These are phyloP conservation scores for Xylariales sp. DNA, from an alignment of 2,329 filamentous ascomycete genomes.

Conservation along the genomic window DNA sequence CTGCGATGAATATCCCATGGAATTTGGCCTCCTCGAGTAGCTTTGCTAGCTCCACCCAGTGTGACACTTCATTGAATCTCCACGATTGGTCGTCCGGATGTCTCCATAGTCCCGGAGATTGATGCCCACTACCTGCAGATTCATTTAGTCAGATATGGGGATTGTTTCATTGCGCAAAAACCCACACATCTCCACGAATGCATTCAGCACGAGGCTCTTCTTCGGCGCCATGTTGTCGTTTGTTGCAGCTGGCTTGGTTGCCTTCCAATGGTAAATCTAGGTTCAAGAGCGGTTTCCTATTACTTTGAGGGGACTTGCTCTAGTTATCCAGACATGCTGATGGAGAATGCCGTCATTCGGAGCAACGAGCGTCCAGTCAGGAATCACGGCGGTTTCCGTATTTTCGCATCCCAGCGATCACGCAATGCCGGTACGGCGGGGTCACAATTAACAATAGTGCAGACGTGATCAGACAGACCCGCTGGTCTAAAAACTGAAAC, in stretches of 20 bases:
- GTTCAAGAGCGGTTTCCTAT: too few species aligned
- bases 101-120: constrained; percentile 26
- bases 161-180: background rate
- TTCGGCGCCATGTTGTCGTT: too few species aligned
- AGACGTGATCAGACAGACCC: too few species aligned
- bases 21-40: constrained; percentile 58
- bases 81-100: constrained; percentile 55
- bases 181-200: constrained; percentile 13
- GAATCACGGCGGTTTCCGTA: background rate
- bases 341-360: too few species aligned
- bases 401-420: constrained; percentile 1
- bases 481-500: too few species aligned
- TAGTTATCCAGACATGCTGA: too few species aligned
- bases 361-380: too few species aligned
- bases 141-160: background rate
- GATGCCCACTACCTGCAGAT: constrained; percentile 9
- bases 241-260: too few species aligned
- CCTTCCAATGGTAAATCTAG: too few species aligned
- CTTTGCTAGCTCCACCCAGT: constrained; percentile 62
- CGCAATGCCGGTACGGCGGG: constrained; percentile 8
- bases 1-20: constrained; percentile 62
- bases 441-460: constrained; percentile 1
- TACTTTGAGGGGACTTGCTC: too few species aligned
- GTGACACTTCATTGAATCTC: constrained; percentile 54
- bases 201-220: constrained; percentile 13